Evolutionary conservation across 768 basidiomycete species (phyloP), one percentile per base, ranked within the genome.

Genomic region (Pholiota molesta): DNA sequence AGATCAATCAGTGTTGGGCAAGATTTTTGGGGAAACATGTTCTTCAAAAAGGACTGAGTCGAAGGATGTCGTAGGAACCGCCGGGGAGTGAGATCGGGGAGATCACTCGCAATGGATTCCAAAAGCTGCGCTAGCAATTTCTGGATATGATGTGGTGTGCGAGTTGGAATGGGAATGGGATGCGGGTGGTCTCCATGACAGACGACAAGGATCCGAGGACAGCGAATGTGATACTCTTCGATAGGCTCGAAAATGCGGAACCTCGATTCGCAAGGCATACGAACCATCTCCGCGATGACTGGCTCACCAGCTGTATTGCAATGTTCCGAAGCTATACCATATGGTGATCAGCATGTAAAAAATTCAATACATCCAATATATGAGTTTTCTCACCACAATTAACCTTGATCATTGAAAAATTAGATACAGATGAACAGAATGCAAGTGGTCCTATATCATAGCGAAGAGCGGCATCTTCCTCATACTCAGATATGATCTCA

Each of bases 161-260:
- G 68, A 9, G 45, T 19, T 0, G 67, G 68, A 14, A 69, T 44
- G 0, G 69, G 70, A 52, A 72, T 62, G 31, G 70, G 67, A 51
- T 72, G 71, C 2, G 33, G 13, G 53, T 72, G 71, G 23, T 35
- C 56, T 17, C 70, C 67, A 7, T 23, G 52, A 44, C 57, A 54
- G 0, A 66, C 31, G 0, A 72, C 40, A 7, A 69, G 51, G 1
- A 69, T 55, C 17, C 51, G 58, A 8, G 71, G 65, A 40, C 65
- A 65, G 0, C 37, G 7, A 5, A 14, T 8, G 17, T 55, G 47
- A 19, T 31, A 55, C 14, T 60, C 58, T 11, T 49, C 26, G 1
- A 56, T 19, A 13, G 59, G 65, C 35, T 62, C 54, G n/a, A 39
- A 61, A 2, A 60, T 13, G 7, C 59, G 54, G 53, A 65, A 49